These are phyloP conservation scores for Huntiella bhutanensis DNA, from an alignment of 2,329 filamentous ascomycete species.

Conservation along the genomic window DNA sequence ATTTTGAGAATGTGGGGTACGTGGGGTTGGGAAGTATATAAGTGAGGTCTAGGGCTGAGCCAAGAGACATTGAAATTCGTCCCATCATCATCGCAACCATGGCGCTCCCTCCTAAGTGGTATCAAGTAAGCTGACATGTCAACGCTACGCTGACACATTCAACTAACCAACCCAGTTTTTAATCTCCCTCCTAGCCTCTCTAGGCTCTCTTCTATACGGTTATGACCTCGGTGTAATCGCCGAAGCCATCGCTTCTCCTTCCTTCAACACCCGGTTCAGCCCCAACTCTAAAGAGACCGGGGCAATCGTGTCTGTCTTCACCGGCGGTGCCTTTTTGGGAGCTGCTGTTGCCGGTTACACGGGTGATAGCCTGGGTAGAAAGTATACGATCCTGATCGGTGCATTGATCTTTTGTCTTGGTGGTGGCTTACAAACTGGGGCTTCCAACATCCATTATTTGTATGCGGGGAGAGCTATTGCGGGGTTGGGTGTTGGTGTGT, in stretches of 20 bases:
- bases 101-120: conserved; percentile 26
- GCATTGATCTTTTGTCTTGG: conserved; percentile 53
- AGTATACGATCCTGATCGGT: conserved; percentile 54
- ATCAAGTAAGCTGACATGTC: conserved; percentile 14
- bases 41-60: not conserved
- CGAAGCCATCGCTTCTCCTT: conserved; percentile 29
- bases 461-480: conserved; percentile 53
- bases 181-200: conserved; percentile 34
- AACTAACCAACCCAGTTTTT: conserved; percentile 23
- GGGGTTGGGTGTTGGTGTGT: conserved; percentile 35
- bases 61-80: not conserved
- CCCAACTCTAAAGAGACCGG: conserved; percentile 28
- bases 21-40: not conserved
- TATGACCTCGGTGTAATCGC: conserved; percentile 37
- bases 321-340: conserved; percentile 56
- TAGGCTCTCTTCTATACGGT: conserved; percentile 35
- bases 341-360: conserved; percentile 42
- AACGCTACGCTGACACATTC: not conserved
- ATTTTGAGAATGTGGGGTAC: not conserved
- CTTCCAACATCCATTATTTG: conserved; percentile 36
- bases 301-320: conserved; percentile 61
- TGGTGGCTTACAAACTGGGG: conserved; percentile 54
- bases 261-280: conserved; percentile 18
- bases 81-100: conserved; percentile 15
- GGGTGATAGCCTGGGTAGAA: conserved; percentile 48